Base-by-base conservation (phyloP, 495 filamentous ascomycete genomes). In the Penicillium taxi region DNA sequence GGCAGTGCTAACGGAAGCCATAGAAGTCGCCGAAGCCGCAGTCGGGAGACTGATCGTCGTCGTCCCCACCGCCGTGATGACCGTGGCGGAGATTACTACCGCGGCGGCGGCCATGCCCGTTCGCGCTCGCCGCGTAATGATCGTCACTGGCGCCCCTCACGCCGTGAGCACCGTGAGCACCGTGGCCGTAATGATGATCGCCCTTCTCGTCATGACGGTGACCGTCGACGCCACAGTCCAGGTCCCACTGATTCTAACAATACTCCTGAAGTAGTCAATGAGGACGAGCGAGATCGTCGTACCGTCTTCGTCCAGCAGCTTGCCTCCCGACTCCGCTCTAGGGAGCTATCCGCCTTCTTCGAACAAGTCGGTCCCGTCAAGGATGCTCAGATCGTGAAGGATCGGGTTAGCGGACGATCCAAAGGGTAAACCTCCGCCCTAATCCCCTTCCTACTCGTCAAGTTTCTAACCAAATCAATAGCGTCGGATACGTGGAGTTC, bases 401-500 rank as follows among this genome's bases (percentile, higher is more conserved):
- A 99, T 52, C 74, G 93, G 40, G 86, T 96, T 37, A 94, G 86
- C 64, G 86, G 87, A 44, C 83, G 93, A 61, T 95, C 88, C 14
- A 99, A 99, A 76, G 91, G 91, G 91, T 96, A 72, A 47, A 80
- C 71, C 14, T 40, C 28, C 26, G 29, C 40, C 35, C 18, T 28
- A 12, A 32, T 7, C 24, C 15, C 16, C 9, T 23, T 26, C 3
- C 37, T 18, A 4, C n/a, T n/a, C n/a, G 34, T 41, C 21, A 11
- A 39, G 41, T 4, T 16, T 12, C n/a, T 14, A 34, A 11, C 41
- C 49, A 32, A 51, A 35, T 21, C 12, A 11, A 3, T 47, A 98
- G 93, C 64, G 93, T 99, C 58, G 93, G 93, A 53, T 99, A 99
- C 58, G 93, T 99, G 64, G 93, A 99, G 72, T 99, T 99, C 65